phyloP scores from a whole-genome alignment of 257 asterid genomes.

The Solanum piurae region DNA sequence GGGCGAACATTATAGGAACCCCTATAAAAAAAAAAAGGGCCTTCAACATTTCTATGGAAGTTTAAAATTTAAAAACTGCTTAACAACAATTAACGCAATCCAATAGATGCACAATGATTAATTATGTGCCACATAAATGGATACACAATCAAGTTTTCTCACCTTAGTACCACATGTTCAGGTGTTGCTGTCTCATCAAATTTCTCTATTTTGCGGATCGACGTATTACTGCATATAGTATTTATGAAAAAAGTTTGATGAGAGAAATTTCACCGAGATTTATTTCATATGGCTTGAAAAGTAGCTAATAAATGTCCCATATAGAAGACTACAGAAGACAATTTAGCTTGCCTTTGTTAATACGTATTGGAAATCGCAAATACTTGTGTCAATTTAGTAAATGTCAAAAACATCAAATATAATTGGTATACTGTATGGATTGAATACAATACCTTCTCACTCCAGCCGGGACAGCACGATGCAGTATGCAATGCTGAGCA shows the following conservation, averaged over 20 bases:
- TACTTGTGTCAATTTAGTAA: not conserved
- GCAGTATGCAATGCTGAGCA: constrained; percentile 72
- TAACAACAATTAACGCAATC: not conserved
- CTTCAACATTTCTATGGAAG: not conserved
- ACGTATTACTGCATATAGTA: constrained; percentile 46
- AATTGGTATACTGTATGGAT: not conserved
- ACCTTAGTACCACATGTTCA: constrained; percentile 51
- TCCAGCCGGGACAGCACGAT: constrained; percentile 73
- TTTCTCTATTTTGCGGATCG: constrained; percentile 52
- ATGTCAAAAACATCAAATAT: not conserved
- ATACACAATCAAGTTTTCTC: constrained; percentile 1
- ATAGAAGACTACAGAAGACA: not conserved
- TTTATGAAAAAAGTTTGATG: not conserved
- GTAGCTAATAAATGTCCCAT: not conserved
- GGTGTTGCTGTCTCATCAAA: constrained; percentile 36
- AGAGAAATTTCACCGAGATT: not conserved
- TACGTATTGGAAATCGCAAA: not conserved
- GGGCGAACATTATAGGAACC: not conserved
- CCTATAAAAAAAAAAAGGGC: not conserved
- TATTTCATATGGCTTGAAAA: not conserved
- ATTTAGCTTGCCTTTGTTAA: not conserved
- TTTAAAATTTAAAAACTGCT: not conserved
- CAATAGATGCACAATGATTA: not conserved
- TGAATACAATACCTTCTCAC: constrained; percentile 46
- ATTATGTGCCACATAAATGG: not conserved